phyloP scores from a whole-genome alignment of 176 grass and related monocot genomes.

The Lolium perenne region DNA sequence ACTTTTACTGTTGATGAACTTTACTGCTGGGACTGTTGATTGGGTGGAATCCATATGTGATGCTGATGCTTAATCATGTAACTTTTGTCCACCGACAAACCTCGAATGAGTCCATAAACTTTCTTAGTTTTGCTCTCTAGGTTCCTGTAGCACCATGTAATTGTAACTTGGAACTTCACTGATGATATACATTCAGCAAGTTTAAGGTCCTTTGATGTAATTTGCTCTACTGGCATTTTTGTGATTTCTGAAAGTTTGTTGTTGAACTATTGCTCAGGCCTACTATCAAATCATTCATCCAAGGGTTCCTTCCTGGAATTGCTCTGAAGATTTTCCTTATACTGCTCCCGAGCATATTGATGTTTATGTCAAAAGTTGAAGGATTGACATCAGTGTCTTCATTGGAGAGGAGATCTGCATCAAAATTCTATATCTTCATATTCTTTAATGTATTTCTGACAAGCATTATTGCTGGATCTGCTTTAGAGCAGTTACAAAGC shows the following conservation, averaged over 20 bases:
- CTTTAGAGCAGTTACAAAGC: constrained; percentile 81
- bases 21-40: constrained; percentile 4
- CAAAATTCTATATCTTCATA: constrained; percentile 92
- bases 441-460: constrained; percentile 87
- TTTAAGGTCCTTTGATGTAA: constrained; percentile 24
- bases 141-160: constrained; percentile 18
- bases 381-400: constrained; percentile 79
- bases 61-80: neutral
- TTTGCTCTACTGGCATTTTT: constrained; percentile 25
- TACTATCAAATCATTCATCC: constrained; percentile 88
- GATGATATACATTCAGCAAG: constrained; percentile 26
- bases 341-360: constrained; percentile 94
- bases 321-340: constrained; percentile 96
- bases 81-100: neutral
- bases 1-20: constrained; percentile 12
- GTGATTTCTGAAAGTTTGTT: constrained; percentile 37
- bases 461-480: constrained; percentile 81
- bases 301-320: constrained; percentile 99
- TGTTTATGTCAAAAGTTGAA: constrained; percentile 99
- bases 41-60: neutral
- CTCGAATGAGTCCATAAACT: neutral
- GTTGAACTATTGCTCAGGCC: constrained; percentile 40
- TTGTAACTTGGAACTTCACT: constrained; percentile 18
- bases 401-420: constrained; percentile 89
- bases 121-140: neutral